Base-by-base conservation (phyloP, 176 grass and related monocot species). In the Tuctoria greenei region DNA sequence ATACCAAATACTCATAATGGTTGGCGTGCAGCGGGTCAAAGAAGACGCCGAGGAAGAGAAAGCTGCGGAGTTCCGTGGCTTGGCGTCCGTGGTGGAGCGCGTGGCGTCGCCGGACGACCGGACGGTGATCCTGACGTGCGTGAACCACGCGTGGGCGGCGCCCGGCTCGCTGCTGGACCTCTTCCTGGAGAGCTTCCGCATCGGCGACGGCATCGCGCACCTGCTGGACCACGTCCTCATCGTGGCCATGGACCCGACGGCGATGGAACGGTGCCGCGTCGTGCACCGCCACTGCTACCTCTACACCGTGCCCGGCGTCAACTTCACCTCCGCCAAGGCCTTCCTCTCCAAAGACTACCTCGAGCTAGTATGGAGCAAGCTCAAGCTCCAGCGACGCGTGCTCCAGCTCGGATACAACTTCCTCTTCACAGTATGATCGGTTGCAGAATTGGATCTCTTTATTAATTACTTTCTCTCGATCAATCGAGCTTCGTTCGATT, bases 331-430 rank as follows among this genome's bases (percentile, higher is more conserved):
- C 15, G 71, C 66, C 36, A 97, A 87, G 74, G 50, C 66, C 43
- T 93, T 93, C 81, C 81, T 88, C 60, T 84, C 88, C 46, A 71
- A 14, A 4, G 93, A 85, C 16, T 97, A 93, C 67, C 73, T 93
- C 3, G 90, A 91, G 75, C 77, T 93, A 10, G 91, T 93, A 4
- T 91, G 93, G 90, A 86, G 69, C 83, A 89, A 93, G 88, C 64
- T 97, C 2, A 74, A 51, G 79, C 86, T 97, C 13, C 88, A 93
- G 61, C 80, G 79, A 17, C 81, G 55, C 4, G 51, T 97, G 12
- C 88, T 97, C 2, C 70, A 91, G 81, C 88, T 89, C 62, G 94
- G 94, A n/a, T 93, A 97, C 71, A 72, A 45, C 73, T 97, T 93
- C 82, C 55, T 93, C 65, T 97, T 93, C 81, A 85, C 93, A 0